Evolutionary conservation across 768 basidiomycete genomes (phyloP).

Genomic region (Amanita phalloides): DNA sequence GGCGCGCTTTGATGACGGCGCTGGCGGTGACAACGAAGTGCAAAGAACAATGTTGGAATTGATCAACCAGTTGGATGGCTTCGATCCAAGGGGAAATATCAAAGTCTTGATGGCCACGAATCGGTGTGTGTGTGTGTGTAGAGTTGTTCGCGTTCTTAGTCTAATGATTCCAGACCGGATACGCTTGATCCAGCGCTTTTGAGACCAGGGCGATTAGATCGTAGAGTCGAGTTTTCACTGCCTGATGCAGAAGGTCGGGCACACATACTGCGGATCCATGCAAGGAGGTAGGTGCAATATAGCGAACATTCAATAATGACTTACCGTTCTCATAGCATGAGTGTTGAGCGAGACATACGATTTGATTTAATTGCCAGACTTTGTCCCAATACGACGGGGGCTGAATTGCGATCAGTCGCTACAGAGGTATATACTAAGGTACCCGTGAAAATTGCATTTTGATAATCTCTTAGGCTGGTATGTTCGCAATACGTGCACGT

Average conservation of each 20-base stretch:
- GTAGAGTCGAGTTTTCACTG: constrained; percentile 92
- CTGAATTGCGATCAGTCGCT: constrained; percentile 94
- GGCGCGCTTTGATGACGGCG: constrained; percentile 96
- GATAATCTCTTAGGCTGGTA: constrained; percentile 68
- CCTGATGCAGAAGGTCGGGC: constrained; percentile 95
- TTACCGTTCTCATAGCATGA: constrained; percentile 56
- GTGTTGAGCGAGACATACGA: constrained; percentile 91
- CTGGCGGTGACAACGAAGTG: constrained; percentile 98
- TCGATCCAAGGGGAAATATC: constrained; percentile 98
- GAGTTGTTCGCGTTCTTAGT: background rate
- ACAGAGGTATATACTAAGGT: constrained; percentile 58
- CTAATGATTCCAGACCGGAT: constrained; percentile 58
- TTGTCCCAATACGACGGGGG: constrained; percentile 97
- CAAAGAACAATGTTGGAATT: constrained; percentile 99
- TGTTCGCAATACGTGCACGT: constrained; percentile 97
- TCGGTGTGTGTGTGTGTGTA: constrained; percentile 42
- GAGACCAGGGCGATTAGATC: constrained; percentile 91
- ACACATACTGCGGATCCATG: constrained; percentile 94
- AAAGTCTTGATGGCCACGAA: constrained; percentile 99
- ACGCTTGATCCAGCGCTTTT: constrained; percentile 95
- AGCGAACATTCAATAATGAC: constrained; percentile 2
- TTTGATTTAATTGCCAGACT: constrained; percentile 95
- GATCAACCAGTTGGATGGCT: constrained; percentile 97
- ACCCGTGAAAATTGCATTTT: background rate
- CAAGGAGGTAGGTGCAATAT: constrained; percentile 55